Percentiles rank a stretch among this genome's conserved stretches.
These are phyloP conservation scores for Penicillium corylophilum DNA, from an alignment of 2,329 filamentous ascomycete genomes.

Conservation along the genomic window DNA sequence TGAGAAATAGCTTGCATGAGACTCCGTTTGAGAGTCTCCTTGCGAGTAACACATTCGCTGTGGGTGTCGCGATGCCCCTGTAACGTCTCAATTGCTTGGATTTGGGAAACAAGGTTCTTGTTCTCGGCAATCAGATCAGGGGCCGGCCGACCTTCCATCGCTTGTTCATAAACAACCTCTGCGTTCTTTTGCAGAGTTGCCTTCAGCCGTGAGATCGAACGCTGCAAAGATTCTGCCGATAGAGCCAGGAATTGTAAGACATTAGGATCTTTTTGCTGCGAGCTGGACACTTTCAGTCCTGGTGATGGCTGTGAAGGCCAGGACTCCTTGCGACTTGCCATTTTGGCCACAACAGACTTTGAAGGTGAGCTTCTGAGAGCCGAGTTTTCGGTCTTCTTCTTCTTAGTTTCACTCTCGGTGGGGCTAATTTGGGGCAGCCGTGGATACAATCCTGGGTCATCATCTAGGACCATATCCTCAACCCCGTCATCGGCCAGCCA, in stretches of 20 bases:
- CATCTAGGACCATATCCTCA: constrained; percentile 21
- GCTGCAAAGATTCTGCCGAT: constrained; percentile 25
- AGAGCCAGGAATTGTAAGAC: constrained; percentile 35
- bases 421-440: constrained; percentile 26
- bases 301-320: constrained; percentile 15
- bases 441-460: constrained; percentile 31
- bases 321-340: background rate
- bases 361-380: background rate
- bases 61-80: constrained; percentile 31
- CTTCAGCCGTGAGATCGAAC: constrained; percentile 30
- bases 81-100: constrained; percentile 39
- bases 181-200: constrained; percentile 35
- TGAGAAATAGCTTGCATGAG: constrained; percentile 38
- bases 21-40: constrained; percentile 35
- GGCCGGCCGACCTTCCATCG: constrained; percentile 36
- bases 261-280: constrained; percentile 24
- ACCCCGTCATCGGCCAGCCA: constrained; percentile 23
- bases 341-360: background rate
- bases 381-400: background rate
- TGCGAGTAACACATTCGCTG: constrained; percentile 27
- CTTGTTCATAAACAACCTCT: constrained; percentile 37
- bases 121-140: constrained; percentile 37
- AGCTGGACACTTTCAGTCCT: constrained; percentile 14
- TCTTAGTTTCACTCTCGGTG: constrained; percentile 5
- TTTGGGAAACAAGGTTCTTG: constrained; percentile 35